Evolutionary conservation across 2,329 filamentous ascomycete species (phyloP).

Genomic region (Aphanocladium album): DNA sequence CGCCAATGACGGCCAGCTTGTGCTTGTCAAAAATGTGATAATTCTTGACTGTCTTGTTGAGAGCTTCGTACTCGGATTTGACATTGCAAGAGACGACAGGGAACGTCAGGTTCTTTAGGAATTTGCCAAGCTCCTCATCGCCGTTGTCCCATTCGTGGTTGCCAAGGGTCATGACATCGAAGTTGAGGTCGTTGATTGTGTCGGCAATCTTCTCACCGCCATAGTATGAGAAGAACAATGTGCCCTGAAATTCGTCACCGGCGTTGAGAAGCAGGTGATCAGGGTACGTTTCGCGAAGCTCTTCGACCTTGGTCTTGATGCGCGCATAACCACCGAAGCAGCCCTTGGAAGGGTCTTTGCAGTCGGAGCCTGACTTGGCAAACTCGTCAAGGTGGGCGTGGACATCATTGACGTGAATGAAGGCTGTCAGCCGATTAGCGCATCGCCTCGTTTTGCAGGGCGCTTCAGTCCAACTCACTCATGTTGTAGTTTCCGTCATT

Average conservation of each 20-base stretch:
- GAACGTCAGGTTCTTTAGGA: constrained; percentile 59
- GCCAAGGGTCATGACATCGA: constrained; percentile 63
- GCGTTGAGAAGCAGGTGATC: constrained; percentile 60
- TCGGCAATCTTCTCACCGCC: constrained; percentile 64
- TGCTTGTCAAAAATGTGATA: constrained; percentile 61
- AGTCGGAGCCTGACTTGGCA: constrained; percentile 56
- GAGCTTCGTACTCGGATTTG: constrained; percentile 50
- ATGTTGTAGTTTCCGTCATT: constrained; percentile 49
- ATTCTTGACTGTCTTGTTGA: constrained; percentile 60
- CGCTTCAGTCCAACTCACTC: constrained; percentile 26
- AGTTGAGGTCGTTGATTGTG: constrained; percentile 59
- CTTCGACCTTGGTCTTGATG: constrained; percentile 55
- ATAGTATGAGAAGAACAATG: constrained; percentile 63
- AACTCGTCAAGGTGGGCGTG: constrained; percentile 64
- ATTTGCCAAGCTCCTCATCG: constrained; percentile 56
- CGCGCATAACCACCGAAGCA: constrained; percentile 62
- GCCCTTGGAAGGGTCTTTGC: constrained; percentile 48
- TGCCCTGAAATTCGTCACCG: constrained; percentile 67
- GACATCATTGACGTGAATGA: constrained; percentile 67
- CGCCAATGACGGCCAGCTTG: constrained; percentile 57
- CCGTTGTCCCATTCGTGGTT: constrained; percentile 65
- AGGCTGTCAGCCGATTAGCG: constrained; percentile 32
- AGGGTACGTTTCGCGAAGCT: constrained; percentile 51
- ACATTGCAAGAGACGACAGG: constrained; percentile 61
- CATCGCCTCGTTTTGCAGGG: neutral